phyloP scores from a whole-genome alignment of 2,329 filamentous ascomycete genomes.

The Aspergillus brunneoviolaceus region DNA sequence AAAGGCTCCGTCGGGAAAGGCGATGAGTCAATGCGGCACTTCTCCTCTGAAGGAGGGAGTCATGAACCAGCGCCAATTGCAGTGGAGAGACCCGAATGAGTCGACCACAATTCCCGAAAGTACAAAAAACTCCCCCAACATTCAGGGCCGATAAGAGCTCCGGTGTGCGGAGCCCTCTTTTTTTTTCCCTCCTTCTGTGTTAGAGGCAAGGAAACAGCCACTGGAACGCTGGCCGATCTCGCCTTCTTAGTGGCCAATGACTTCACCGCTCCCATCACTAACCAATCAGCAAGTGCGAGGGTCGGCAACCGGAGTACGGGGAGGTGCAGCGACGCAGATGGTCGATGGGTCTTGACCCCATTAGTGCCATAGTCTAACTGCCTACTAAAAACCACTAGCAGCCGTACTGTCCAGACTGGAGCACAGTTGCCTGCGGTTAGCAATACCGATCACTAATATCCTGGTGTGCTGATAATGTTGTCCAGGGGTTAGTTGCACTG shows the following conservation, averaged over 20 bases:
- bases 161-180: conserved; percentile 27
- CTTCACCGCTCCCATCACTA: conserved; percentile 14
- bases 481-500: neutral
- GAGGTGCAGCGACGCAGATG: neutral
- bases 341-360: neutral
- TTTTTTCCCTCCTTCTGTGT: conserved; percentile 6
- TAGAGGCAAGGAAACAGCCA: neutral
- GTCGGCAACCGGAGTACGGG: neutral
- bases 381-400: neutral
- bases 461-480: neutral
- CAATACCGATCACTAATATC: conserved; percentile 9
- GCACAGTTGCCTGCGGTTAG: conserved; percentile 4
- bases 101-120: conserved; percentile 9
- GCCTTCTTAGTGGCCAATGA: neutral
- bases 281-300: neutral
- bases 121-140: conserved; percentile 12
- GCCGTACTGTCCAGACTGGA: neutral
- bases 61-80: conserved; percentile 6
- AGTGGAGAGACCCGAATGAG: conserved; percentile 3
- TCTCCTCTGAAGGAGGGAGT: conserved; percentile 3
- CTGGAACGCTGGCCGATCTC: conserved; percentile 2
- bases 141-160: conserved; percentile 29
- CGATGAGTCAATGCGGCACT: conserved; percentile 30
- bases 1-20: conserved; percentile 13
- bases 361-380: conserved; percentile 4